Conservation (phyloP, 345 rosid genomes). For the Sapria himalayana region DNA sequence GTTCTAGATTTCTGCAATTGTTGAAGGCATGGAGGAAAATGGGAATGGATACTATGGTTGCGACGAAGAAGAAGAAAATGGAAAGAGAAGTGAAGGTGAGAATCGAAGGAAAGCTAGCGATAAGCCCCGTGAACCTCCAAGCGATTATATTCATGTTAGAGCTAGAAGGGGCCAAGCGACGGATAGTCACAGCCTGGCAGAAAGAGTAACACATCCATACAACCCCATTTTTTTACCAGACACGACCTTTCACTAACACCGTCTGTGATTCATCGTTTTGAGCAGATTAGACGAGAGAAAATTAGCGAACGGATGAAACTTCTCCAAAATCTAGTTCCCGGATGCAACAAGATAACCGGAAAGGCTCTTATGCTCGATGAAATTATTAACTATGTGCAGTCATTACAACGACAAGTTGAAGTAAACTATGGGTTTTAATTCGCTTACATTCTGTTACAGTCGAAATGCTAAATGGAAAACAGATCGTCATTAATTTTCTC, state of each 20-base stretch:
- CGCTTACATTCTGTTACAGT: no score
- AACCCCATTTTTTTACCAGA: background rate
- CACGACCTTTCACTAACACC: constrained; percentile 2
- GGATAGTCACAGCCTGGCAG: constrained; percentile 89
- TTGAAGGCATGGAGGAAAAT: constrained; percentile 17
- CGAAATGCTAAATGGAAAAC: no score
- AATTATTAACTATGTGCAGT: constrained; percentile 80
- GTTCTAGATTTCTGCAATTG: constrained; percentile 19
- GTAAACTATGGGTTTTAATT: no score
- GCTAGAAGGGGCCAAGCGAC: constrained; percentile 97
- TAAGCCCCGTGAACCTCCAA: constrained; percentile 45
- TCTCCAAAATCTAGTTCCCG: constrained; percentile 93
- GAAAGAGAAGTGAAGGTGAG: constrained; percentile 8
- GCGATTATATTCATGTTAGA: constrained; percentile 85
- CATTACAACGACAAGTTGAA: constrained; percentile 88
- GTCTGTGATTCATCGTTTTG: background rate
- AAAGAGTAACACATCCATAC: constrained; percentile 49
- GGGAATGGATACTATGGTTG: constrained; percentile 10
- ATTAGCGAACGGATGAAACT: constrained; percentile 92
- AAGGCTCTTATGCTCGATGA: constrained; percentile 87
- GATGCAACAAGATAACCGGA: constrained; percentile 73
- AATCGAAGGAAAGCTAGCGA: constrained; percentile 8
- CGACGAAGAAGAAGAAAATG: constrained; percentile 4
- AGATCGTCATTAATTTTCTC: background rate
- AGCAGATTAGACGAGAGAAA: constrained; percentile 78